Evolutionary conservation across 2,329 filamentous ascomycete species (phyloP).

Genomic region (Torrubiella hemipterigena): DNA sequence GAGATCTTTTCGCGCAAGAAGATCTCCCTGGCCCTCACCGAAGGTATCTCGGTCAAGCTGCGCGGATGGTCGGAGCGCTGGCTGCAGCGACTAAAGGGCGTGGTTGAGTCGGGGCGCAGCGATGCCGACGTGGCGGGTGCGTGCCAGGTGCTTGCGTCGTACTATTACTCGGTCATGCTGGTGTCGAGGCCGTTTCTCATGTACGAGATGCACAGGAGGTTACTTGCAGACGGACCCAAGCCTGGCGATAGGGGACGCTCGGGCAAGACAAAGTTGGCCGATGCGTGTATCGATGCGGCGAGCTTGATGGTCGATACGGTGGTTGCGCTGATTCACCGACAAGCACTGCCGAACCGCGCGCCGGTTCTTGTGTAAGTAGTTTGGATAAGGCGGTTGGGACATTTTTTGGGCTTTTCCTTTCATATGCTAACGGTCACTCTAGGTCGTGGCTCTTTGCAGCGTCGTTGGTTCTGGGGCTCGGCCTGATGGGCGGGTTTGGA

Average conservation of each 20-base stretch:
- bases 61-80: constrained; percentile 38
- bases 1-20: constrained; percentile 41
- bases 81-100: constrained; percentile 32
- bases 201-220: constrained; percentile 37
- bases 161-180: constrained; percentile 46
- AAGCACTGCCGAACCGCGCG: constrained; percentile 28
- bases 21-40: constrained; percentile 38
- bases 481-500: constrained; percentile 38
- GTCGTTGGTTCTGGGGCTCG: constrained; percentile 38
- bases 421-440: no score
- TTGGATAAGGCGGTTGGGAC: no score
- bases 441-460: constrained; percentile 44
- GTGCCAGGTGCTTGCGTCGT: constrained; percentile 38
- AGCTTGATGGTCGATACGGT: constrained; percentile 40
- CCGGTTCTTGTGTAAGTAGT: constrained; percentile 36
- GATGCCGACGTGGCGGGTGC: constrained; percentile 28
- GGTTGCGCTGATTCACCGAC: constrained; percentile 28
- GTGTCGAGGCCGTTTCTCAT: constrained; percentile 43
- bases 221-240: constrained; percentile 9
- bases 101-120: constrained; percentile 16
- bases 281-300: constrained; percentile 43
- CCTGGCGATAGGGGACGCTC: constrained; percentile 15
- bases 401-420: no score
- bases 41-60: constrained; percentile 39
- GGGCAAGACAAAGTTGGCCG: constrained; percentile 36